phyloP scores from a whole-genome alignment of 2,329 filamentous ascomycete species.

The Bipolaris victoriae region DNA sequence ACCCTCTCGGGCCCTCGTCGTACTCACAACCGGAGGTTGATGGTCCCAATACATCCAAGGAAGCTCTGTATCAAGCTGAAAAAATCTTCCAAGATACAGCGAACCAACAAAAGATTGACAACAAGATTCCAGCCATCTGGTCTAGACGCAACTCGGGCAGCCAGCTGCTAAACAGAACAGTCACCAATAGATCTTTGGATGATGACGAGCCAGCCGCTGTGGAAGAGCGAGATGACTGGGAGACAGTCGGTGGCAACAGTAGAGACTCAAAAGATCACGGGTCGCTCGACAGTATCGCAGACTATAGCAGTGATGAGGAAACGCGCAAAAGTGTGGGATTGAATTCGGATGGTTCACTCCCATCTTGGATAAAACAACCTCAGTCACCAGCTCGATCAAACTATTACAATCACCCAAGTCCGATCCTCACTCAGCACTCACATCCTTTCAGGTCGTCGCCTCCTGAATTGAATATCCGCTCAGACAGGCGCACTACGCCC shows the following conservation, averaged over 20 bases:
- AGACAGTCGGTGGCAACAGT: slow-evolving; percentile 38
- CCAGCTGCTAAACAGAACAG: slow-evolving; percentile 26
- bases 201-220: slow-evolving; percentile 11
- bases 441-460: slow-evolving; percentile 43
- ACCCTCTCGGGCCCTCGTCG: slow-evolving; percentile 28
- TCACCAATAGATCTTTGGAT: neutral
- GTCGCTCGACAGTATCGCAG: slow-evolving; percentile 41
- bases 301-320: slow-evolving; percentile 42
- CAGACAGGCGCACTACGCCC: slow-evolving; percentile 15
- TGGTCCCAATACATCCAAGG: slow-evolving; percentile 28
- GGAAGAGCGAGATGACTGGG: slow-evolving; percentile 43
- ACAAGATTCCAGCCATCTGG: slow-evolving; percentile 44
- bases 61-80: slow-evolving; percentile 40
- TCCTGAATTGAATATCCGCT: slow-evolving; percentile 22
- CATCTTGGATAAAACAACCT: slow-evolving; percentile 18
- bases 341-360: slow-evolving; percentile 16
- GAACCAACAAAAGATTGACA: slow-evolving; percentile 9
- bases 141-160: slow-evolving; percentile 35
- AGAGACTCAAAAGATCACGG: slow-evolving; percentile 17
- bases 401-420: slow-evolving; percentile 39
- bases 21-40: slow-evolving; percentile 31
- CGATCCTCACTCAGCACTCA: slow-evolving; percentile 26
- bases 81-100: slow-evolving; percentile 34
- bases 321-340: slow-evolving; percentile 28
- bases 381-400: slow-evolving; percentile 19